Percentiles rank a stretch among this genome's conserved stretches.
phyloP scores from a whole-genome alignment of 2,329 filamentous ascomycete species.

The Cercospora sp. region DNA sequence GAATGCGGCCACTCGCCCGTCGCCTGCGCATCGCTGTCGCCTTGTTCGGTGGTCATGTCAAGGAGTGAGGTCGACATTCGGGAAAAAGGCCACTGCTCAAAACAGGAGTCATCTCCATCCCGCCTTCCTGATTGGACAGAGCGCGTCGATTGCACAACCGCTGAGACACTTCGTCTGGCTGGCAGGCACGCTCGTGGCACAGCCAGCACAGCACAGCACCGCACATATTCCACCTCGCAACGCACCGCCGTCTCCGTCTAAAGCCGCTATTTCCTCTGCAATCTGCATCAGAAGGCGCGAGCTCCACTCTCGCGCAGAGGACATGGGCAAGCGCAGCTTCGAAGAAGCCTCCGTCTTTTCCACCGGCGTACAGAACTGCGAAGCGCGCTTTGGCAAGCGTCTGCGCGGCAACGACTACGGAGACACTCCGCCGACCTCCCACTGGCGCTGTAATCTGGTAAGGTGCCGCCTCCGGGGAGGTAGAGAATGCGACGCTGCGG shows the following conservation, averaged over 20 bases:
- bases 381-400: constrained; percentile 33
- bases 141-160: not conserved
- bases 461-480: constrained; percentile 16
- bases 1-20: constrained; percentile 3
- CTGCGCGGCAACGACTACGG: constrained; percentile 27
- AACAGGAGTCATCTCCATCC: not conserved
- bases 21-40: not conserved
- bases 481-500: not conserved
- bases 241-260: not conserved
- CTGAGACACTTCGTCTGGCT: constrained; percentile 4
- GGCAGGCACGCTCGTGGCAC: not conserved
- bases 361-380: constrained; percentile 29
- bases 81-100: not conserved
- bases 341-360: constrained; percentile 29
- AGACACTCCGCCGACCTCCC: constrained; percentile 33
- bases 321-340: constrained; percentile 26
- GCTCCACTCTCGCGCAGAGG: constrained; percentile 1
- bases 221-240: not conserved
- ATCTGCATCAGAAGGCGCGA: not conserved
- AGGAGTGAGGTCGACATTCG: not conserved
- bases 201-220: not conserved
- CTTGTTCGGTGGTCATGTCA: not conserved
- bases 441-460: constrained; percentile 47
- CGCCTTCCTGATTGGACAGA: not conserved
- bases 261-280: not conserved